A percentile compares a stretch with the other conserved stretches of the same genome.
Evolutionary conservation across 805 yeast genomes (phyloP).

Genomic region (Yarrowia yakushimensis): DNA sequence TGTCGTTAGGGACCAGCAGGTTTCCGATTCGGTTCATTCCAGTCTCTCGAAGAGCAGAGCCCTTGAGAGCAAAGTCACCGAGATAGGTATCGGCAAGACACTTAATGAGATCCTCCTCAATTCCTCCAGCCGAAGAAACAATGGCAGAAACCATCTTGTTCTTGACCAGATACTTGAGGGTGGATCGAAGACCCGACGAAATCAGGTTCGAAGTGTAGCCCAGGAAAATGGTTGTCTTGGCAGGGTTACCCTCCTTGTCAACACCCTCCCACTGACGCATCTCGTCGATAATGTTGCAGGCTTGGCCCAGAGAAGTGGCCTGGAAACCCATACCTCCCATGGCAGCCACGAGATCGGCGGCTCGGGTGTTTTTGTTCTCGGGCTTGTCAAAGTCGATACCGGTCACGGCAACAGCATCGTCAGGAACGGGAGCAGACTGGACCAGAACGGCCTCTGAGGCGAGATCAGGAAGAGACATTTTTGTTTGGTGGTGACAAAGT

Average conservation of each 20-base stretch:
- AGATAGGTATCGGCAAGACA: slow-evolving; percentile 94
- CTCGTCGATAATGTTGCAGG: slow-evolving; percentile 86
- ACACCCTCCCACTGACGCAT: slow-evolving; percentile 95
- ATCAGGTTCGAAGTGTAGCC: slow-evolving; percentile 97
- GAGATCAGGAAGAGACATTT: slow-evolving; percentile 49
- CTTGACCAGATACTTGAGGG: slow-evolving; percentile 83
- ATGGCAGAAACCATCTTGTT: slow-evolving; percentile 92
- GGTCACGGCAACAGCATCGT: slow-evolving; percentile 67
- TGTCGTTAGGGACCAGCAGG: slow-evolving; percentile 93
- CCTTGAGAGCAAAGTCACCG: slow-evolving; percentile 85
- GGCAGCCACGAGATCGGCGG: slow-evolving; percentile 69
- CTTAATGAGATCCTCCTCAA: slow-evolving; percentile 95
- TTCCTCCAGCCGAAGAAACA: slow-evolving; percentile 97
- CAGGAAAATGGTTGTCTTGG: slow-evolving; percentile 85
- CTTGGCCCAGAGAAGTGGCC: slow-evolving; percentile 79
- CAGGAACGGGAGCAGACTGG: slow-evolving; percentile 82
- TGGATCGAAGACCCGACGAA: slow-evolving; percentile 90
- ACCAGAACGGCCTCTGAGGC: slow-evolving; percentile 91
- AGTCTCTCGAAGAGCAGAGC: slow-evolving; percentile 78
- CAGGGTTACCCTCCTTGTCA: slow-evolving; percentile 54
- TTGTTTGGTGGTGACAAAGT: neutral
- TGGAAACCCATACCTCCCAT: slow-evolving; percentile 98
- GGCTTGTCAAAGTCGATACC: slow-evolving; percentile 89
- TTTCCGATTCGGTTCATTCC: slow-evolving; percentile 99
- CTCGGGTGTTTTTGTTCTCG: slow-evolving; percentile 70